Evolutionary conservation across 805 yeast species (phyloP).

Genomic region (Cyberlindnera mycetangii): DNA sequence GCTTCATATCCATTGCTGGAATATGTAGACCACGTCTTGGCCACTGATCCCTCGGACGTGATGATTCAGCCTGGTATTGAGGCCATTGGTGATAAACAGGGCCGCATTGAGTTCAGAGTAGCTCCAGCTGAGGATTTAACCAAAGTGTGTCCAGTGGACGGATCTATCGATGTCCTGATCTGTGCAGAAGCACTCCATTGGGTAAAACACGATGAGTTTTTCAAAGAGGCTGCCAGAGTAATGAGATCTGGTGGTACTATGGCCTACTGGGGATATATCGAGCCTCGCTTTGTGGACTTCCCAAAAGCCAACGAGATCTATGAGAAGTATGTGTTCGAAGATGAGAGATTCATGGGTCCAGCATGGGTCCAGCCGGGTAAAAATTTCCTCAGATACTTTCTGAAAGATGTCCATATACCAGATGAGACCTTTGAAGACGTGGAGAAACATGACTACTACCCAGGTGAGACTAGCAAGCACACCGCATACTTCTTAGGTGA

Average conservation of each 20-base stretch:
- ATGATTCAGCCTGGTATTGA: conserved; percentile 47
- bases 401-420: conserved; percentile 44
- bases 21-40: conserved; percentile 46
- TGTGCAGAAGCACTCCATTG: conserved; percentile 81
- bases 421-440: conserved; percentile 40
- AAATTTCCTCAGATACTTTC: conserved; percentile 40
- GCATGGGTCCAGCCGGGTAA: conserved; percentile 72
- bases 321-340: conserved; percentile 47
- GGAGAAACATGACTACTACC: conserved; percentile 33
- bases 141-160: conserved; percentile 20
- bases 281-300: conserved; percentile 54
- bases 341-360: conserved; percentile 49
- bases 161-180: conserved; percentile 51
- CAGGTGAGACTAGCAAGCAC: conserved; percentile 22
- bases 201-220: conserved; percentile 54
- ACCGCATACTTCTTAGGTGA: conserved; percentile 37
- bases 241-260: conserved; percentile 60
- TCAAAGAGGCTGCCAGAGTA: conserved; percentile 45
- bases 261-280: conserved; percentile 72
- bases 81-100: conserved; percentile 14
- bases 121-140: conserved; percentile 29
- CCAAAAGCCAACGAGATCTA: conserved; percentile 57
- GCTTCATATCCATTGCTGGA: conserved; percentile 49
- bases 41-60: conserved; percentile 52
- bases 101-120: conserved; percentile 23